These are phyloP conservation scores for Aspergillus costaricaensis DNA, from an alignment of 2,329 filamentous ascomycete genomes.

Conservation along the genomic window DNA sequence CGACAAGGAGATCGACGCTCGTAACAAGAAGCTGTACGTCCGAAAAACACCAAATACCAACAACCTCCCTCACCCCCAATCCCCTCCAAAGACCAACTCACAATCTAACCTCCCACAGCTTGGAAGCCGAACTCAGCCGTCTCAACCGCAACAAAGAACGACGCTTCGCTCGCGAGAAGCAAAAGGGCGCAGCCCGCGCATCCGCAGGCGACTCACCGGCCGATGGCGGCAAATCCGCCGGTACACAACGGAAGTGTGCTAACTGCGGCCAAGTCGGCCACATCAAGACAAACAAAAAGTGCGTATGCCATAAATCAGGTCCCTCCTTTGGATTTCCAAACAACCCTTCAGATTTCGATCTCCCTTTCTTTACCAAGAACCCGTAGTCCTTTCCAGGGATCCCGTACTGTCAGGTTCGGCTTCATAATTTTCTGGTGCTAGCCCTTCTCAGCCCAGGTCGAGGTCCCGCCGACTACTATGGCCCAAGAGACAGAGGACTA, in stretches of 20 bases:
- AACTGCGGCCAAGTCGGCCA: constrained; percentile 97
- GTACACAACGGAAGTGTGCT: constrained; percentile 81
- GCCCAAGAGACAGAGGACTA: no score
- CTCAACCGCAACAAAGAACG: constrained; percentile 90
- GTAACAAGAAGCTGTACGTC: constrained; percentile 59
- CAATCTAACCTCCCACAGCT: constrained; percentile 44
- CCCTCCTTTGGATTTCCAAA: constrained; percentile 4
- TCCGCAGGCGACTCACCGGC: constrained; percentile 49
- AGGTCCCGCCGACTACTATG: no score
- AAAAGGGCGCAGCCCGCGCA: constrained; percentile 64
- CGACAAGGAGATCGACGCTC: constrained; percentile 65
- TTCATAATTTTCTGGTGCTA: no score
- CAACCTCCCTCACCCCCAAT: not conserved
- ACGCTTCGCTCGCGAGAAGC: constrained; percentile 84
- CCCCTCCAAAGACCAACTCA: not conserved
- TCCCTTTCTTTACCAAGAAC: constrained; percentile 21
- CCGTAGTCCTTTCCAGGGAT: not conserved
- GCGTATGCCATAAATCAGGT: constrained; percentile 27
- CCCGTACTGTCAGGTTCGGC: not conserved
- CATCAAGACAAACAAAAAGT: constrained; percentile 99
- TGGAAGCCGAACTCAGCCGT: constrained; percentile 75
- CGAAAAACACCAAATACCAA: not conserved
- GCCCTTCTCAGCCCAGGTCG: no score
- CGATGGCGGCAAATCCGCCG: constrained; percentile 64
- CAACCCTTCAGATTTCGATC: constrained; percentile 6